phyloP scores from a whole-genome alignment of 2,329 filamentous ascomycete species.

The Ceratocystis ficicola region DNA sequence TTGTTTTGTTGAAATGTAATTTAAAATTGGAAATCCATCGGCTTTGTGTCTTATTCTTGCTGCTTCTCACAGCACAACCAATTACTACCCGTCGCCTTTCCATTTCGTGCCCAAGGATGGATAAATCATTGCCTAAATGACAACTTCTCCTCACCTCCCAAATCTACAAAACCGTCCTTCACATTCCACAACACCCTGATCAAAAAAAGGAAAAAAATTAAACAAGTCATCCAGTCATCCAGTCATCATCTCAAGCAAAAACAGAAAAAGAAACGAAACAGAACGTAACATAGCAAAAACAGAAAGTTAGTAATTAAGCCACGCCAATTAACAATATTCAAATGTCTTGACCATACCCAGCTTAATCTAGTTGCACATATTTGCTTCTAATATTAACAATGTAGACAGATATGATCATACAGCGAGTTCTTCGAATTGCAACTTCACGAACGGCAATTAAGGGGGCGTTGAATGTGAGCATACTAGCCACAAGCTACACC shows the following conservation, averaged over 20 bases:
- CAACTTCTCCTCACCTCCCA: not conserved
- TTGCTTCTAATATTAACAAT: not conserved
- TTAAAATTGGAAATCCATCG: too few relatives aligned
- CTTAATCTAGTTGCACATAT: not conserved
- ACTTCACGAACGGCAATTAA: constrained; percentile 43
- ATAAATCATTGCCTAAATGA: not conserved
- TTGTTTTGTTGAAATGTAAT: too few relatives aligned
- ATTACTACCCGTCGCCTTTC: too few relatives aligned
- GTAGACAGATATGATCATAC: not conserved
- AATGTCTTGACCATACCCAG: too few relatives aligned
- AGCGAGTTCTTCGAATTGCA: constrained; percentile 10
- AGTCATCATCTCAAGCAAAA: too few relatives aligned
- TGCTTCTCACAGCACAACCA: too few relatives aligned
- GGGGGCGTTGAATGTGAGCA: constrained; percentile 36
- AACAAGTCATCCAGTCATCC: not conserved
- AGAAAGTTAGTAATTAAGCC: too few relatives aligned
- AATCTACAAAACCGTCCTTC: not conserved
- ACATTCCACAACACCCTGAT: not conserved
- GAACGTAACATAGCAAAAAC: too few relatives aligned
- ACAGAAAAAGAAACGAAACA: too few relatives aligned
- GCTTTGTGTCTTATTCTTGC: too few relatives aligned
- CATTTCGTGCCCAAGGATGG: not conserved
- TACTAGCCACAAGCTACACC: constrained; percentile 34
- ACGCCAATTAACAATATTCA: too few relatives aligned
- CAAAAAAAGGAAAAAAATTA: not conserved